Evolutionary conservation across 345 rosid species (phyloP), one percentile per base, ranked within the genome.

Genomic region (Acer campestre): DNA sequence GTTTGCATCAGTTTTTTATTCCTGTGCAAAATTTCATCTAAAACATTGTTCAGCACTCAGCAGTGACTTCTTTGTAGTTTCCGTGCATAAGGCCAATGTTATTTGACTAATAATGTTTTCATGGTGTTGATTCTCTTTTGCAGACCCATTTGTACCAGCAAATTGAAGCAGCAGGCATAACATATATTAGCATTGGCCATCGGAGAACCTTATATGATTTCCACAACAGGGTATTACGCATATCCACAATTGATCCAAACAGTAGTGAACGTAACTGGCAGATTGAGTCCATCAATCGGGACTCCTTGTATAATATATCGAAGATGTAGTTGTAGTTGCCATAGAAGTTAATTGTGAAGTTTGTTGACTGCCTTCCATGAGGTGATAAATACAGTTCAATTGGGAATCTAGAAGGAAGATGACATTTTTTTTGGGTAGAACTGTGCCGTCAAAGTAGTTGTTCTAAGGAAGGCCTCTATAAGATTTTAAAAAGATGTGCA

Each of bases 161-260:
- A 76, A 91, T 93, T 70, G 84, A 87, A 81, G 86, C 80, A 67
- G 97, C 94, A 13, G 98, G 92, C 75, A 89, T 92, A 75, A 91
- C 99, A 23, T 95, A 88, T 83, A 68, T 93, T 49, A 95, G 99
- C 84, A 61, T 95, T 59, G 98, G 99, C 71, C 98, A 95, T 77
- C 88, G 98, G 23, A 85, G 84, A 77, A 92, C 94, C 71, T 89
- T 95, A 40, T 83, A 72, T 67, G 82, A 84, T 67, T 84, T 89
- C 64, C 99, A 95, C 67, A 76, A 55, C 40, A 87, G 67, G 81
- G 80, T 92, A 67, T 81, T 95, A 23, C 83, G 69, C 48, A 90
- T 95, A 80, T 78, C 93, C 70, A 77, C 92, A 11, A 90, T 85
- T 59, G 90, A 90, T 81, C 73, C 86, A 3, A 70, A 75, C 74